Evolutionary conservation across 305 asterid species (phyloP), one percentile per base, ranked within the genome.

Genomic region (Solanum hybrid): DNA sequence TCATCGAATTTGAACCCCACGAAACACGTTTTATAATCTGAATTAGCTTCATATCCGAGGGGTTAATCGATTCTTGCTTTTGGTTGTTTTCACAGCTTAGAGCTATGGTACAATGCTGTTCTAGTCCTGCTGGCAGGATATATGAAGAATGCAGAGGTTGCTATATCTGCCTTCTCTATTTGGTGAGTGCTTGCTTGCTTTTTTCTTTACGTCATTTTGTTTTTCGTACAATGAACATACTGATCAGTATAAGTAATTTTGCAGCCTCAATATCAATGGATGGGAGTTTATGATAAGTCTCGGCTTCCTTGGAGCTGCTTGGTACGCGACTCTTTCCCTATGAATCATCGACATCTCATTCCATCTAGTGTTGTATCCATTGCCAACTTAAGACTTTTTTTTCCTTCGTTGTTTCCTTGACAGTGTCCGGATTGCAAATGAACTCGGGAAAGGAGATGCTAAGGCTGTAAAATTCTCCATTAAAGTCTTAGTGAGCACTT

Each of bases 91-190:
- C 82, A 42, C 85, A 95, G 98, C 93, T 90, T 96, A 84, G 98
- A 96, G 93, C 69, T 94, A 32, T 95, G 98, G 98, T 85, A 85
- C 92, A 90, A 91, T 77, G 95, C 96, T 3, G 89, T 94, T 72
- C 90, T 96, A 12, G 96, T 96, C 17, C 87, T 96, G 69, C 92
- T 96, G 42, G 97, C 98, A 9, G 98, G 98, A 66, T 94, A 94
- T 78, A 90, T 93, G 96, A 91, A 92, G 89, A 90, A 95, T 85
- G 98, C 96, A 5, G 95, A 93, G 91, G 94, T 94, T 77, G 90
- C 95, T 29, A 96, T 96, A 66, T 92, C 96, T 12, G 98, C 97
- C 88, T 94, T 96, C 92, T 96, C 98, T 17, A 93, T 96, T 26
- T 94, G 98, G 98, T 94, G 91, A 92, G 87, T 36, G 32, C 10